Conservation (phyloP, 108 stramenopile species). For the Skeletonema costatum region DNA sequence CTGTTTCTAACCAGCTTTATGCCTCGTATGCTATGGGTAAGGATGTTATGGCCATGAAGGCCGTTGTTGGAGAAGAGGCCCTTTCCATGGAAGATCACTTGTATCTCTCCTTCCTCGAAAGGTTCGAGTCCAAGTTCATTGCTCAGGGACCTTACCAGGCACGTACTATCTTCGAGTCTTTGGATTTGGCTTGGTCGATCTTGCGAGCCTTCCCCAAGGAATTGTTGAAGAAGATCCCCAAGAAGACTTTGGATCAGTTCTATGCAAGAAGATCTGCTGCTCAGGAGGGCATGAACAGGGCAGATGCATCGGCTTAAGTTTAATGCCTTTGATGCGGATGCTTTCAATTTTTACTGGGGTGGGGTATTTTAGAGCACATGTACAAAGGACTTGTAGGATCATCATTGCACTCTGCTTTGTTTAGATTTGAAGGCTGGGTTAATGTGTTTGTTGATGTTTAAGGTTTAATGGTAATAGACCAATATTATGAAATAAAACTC, state of each 20-base stretch:
- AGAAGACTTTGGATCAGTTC: conserved; percentile 94
- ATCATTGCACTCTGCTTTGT: not conserved
- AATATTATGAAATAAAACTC: not conserved
- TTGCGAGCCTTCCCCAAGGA: conserved; percentile 99
- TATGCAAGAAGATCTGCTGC: conserved; percentile 92
- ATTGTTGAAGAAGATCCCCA: conserved; percentile 99
- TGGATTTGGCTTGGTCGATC: conserved; percentile 98
- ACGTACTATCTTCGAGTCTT: conserved; percentile 97
- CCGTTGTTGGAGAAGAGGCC: conserved; percentile 99
- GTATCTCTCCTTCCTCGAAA: conserved; percentile 98
- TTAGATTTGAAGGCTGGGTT: not conserved
- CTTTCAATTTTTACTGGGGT: not conserved
- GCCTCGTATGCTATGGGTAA: conserved; percentile 99
- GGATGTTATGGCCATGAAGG: conserved; percentile 99
- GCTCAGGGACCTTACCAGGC: conserved; percentile 98
- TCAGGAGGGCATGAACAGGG: conserved; percentile 86
- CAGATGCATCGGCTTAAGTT: conserved; percentile 65
- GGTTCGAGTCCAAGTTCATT: conserved; percentile 98
- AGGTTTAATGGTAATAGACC: not conserved
- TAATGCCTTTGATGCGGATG: not conserved
- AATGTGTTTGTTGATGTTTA: not conserved
- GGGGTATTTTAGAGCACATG: not conserved
- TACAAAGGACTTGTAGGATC: not conserved
- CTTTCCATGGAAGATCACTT: conserved; percentile 99
- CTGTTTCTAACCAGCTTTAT: conserved; percentile 99